Percentiles rank a stretch among this genome's conserved stretches.
These are phyloP conservation scores for Monilinia vaccinii-corymbosi DNA, from an alignment of 2,329 filamentous ascomycete species.

Conservation along the genomic window DNA sequence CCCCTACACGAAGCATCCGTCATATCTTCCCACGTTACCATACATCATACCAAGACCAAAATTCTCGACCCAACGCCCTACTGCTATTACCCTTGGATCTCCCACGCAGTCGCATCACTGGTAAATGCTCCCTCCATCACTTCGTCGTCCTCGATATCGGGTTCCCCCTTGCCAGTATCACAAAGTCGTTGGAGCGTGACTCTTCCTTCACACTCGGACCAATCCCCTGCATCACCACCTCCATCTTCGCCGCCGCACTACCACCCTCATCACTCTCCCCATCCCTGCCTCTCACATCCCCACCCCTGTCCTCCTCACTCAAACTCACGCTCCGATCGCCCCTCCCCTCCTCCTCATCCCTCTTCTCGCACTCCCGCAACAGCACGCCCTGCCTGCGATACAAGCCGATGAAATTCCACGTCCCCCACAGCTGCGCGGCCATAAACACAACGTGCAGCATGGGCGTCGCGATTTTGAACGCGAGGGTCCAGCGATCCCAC, in stretches of 20 bases:
- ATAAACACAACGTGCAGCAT: conserved; percentile 36
- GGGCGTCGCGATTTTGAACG: conserved; percentile 36
- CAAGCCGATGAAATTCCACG: conserved; percentile 28
- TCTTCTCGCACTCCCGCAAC: background rate
- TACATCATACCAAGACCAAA: background rate
- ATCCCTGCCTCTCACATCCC: too few species aligned
- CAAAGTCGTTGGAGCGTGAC: background rate
- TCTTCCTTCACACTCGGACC: too few species aligned
- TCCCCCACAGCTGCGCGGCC: conserved; percentile 36
- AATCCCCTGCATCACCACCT: background rate
- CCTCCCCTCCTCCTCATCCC: background rate
- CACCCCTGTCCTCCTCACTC: background rate
- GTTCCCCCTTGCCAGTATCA: too few species aligned
- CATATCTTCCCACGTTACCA: background rate
- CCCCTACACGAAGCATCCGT: background rate
- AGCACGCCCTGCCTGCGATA: background rate
- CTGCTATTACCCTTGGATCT: background rate
- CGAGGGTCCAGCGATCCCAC: conserved; percentile 35
- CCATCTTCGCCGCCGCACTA: background rate
- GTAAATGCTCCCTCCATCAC: background rate
- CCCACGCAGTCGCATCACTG: background rate
- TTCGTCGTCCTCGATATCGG: background rate
- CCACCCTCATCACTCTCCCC: too few species aligned
- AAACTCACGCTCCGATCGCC: background rate
- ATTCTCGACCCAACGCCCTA: background rate